Evolutionary conservation across 1,284 basidiomycete genomes (phyloP), one percentile per base, ranked within the genome.

Genomic region (Apiotrichum domesticum): DNA sequence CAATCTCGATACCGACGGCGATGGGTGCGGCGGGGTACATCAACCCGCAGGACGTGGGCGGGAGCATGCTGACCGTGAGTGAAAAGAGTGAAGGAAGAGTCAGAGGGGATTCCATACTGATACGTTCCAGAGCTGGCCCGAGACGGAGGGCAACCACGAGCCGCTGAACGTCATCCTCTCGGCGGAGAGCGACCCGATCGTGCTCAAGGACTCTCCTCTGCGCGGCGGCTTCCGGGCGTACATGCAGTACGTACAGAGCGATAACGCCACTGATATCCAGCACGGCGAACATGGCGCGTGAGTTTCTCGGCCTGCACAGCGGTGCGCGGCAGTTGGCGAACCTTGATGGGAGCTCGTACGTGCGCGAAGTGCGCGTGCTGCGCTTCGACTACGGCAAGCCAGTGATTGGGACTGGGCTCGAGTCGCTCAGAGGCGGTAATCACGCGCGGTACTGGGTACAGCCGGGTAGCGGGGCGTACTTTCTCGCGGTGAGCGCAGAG

Each of bases 401-500:
- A 4, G 77, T 84, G 54, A 73, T 91, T 14, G 91, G 91, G 0
- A 84, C 89, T 1, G 92, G 90, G 71, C 79, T 81, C 63, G 91
- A 98, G 76, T 88, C 89, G 2, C 82, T 96, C 50, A 68, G 88
- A 60, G 94, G 94, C 10, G 94, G 94, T 5, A 84, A 88, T 66
- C 94, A 98, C 70, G 85, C 94, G 72, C 83, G 94, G 33, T 94
- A 93, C 75, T 98, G 90, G 88, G 73, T 81, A 1, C 92, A 96
- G 75, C 80, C 87, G 58, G 87, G 86, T 0, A 75, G 79, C 3
- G 59, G 76, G 8, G 91, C 92, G 6, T 81, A 88, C 56, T 97
- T 97, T 72, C 79, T 96, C 77, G 92, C 89, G 1, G 78, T 80
- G 6, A 89, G 87, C 0, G 87, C 87, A 63, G 90, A 93, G 73